Base-by-base conservation (phyloP, 495 filamentous ascomycete species). In the Barbatosphaeria neglecta region DNA sequence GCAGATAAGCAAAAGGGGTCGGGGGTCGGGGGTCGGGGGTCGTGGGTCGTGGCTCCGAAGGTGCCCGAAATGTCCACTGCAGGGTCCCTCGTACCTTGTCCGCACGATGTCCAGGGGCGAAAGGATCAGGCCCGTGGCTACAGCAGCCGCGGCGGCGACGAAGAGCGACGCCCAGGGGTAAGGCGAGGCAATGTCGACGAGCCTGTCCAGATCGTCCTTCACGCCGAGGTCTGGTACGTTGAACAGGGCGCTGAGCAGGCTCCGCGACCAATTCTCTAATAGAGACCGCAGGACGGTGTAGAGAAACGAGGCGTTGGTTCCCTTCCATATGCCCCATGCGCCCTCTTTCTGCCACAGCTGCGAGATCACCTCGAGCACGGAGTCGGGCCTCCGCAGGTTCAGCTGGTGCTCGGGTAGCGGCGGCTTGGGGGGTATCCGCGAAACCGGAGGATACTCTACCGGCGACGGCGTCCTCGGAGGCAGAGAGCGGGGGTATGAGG, bases 301-400 rank as follows among this genome's bases (percentile, higher is more conserved):
- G 43, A 96, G 73, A 51, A 94, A 95, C 0, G 87, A 90, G n/a
- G 83, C 73, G 56, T 94, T 95, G 25, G 86, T 81, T 22, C 83
- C 87, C 67, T 96, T 96, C 89, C 90, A 98, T 0, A 95, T 80
- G 6, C 92, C 93, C 73, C 84, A 88, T 7, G 83, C 82, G 7
- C 86, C 86, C 60, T 93, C 92, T 51, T 83, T 87, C n/a, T 75
- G 67, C 89, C 90, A 97, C 10, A 95, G 67, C 59, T 88, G 81
- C 6, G 78, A 80, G 46, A 96, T 75, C 4, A 87, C 86, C 44
- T 88, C 84, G 46, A 84, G 73, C 45, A 95, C 67, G 3, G 87
- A 87, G 56, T 82, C 77, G 6, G 84, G 73, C 43, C 77, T 79
- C 40, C 79, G 78, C 27, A 94, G 69, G 11, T 64, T 63, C 24